Evolutionary conservation across 108 stramenopile species (phyloP).

Genomic region (Phaeodactylum tricornutum): DNA sequence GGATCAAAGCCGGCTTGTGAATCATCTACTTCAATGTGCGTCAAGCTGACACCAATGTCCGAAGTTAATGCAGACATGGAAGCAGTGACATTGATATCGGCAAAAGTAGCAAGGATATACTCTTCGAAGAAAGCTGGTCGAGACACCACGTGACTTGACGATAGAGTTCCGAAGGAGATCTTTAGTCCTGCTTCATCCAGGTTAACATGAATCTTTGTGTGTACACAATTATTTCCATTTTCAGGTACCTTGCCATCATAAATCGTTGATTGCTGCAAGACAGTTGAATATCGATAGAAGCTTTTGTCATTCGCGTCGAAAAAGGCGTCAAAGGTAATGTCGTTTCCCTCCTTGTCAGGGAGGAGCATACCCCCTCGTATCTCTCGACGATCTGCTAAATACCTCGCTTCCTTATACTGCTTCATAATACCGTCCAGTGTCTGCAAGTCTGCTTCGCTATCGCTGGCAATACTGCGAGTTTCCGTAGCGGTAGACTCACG

Average conservation of each 20-base stretch:
- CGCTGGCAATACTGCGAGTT: too few species aligned
- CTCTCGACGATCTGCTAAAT: constrained; percentile 47
- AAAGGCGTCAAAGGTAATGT: constrained; percentile 63
- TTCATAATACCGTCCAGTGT: constrained; percentile 64
- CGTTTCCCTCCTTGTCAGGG: constrained; percentile 28
- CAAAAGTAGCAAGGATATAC: constrained; percentile 42
- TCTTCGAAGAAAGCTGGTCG: constrained; percentile 18
- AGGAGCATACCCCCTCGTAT: constrained; percentile 61
- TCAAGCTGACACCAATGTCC: constrained; percentile 27
- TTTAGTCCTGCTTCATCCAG: constrained; percentile 41
- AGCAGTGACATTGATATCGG: constrained; percentile 30
- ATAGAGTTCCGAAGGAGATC: constrained; percentile 16
- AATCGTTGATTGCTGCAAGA: constrained; percentile 22
- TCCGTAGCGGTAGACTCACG: too few species aligned
- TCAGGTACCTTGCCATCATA: constrained; percentile 3
- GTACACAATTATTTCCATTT: constrained; percentile 16
- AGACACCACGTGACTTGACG: background rate
- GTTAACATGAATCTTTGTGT: constrained; percentile 44
- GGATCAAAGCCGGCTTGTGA: background rate
- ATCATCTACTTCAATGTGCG: constrained; percentile 65
- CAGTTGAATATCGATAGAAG: constrained; percentile 40
- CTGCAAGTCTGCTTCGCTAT: constrained; percentile 36
- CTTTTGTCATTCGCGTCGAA: constrained; percentile 79
- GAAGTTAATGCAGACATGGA: constrained; percentile 16
- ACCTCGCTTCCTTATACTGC: constrained; percentile 62